Percentiles rank a stretch among this genome's conserved stretches.
phyloP scores from a whole-genome alignment of 768 basidiomycete species.

The Grammothele lineata region DNA sequence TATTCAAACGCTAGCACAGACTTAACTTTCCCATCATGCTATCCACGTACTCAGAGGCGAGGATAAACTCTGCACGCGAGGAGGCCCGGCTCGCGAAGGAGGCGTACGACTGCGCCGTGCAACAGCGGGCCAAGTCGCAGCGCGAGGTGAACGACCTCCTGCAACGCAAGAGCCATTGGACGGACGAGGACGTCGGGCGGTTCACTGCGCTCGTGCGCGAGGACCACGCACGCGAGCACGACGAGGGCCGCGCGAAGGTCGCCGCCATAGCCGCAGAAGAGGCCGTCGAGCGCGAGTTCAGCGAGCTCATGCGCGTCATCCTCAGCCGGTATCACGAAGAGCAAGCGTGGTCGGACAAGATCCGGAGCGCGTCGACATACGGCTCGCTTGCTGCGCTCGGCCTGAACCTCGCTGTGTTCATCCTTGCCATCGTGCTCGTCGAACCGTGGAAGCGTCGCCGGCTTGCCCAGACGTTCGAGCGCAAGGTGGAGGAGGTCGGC shows the following conservation, averaged over 20 bases:
- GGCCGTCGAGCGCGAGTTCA: constrained; percentile 83
- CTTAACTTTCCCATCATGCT: neutral
- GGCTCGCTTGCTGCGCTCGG: constrained; percentile 82
- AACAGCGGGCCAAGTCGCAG: constrained; percentile 78
- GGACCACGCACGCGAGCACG: constrained; percentile 84
- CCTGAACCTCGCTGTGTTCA: constrained; percentile 86
- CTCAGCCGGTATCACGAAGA: constrained; percentile 95
- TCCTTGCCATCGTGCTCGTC: constrained; percentile 84
- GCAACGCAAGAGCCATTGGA: constrained; percentile 92
- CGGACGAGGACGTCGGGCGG: constrained; percentile 76
- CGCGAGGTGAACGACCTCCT: constrained; percentile 94
- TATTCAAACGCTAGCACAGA: constrained; percentile 13
- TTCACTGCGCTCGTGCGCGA: constrained; percentile 89
- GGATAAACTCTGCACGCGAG: constrained; percentile 61
- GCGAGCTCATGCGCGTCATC: constrained; percentile 82
- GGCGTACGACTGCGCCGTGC: constrained; percentile 75
- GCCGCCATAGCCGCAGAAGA: constrained; percentile 68
- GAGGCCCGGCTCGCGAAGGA: constrained; percentile 70
- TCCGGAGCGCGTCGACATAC: constrained; percentile 92
- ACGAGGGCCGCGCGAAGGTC: constrained; percentile 66
- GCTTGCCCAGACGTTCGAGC: constrained; percentile 87
- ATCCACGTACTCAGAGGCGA: constrained; percentile 51
- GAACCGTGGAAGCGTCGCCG: constrained; percentile 95
- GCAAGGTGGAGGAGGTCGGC: constrained; percentile 55
- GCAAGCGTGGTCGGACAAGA: constrained; percentile 99